These are phyloP conservation scores for Piloderma croceum DNA, from an alignment of 768 basidiomycete genomes.

Conservation along the genomic window DNA sequence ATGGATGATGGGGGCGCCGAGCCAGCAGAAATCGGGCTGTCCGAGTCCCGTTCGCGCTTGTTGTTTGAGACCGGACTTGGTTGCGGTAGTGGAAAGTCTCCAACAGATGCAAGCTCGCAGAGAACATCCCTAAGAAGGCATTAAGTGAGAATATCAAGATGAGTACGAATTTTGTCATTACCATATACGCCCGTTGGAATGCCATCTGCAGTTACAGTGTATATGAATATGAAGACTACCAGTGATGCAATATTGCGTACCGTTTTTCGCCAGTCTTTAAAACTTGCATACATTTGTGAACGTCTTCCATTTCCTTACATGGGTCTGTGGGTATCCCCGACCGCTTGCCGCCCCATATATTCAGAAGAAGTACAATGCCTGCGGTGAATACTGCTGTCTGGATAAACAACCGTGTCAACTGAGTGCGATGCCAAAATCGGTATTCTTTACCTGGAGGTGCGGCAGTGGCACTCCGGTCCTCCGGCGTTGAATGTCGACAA, in stretches of 20 bases:
- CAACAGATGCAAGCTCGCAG: slow-evolving; percentile 65
- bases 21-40: slow-evolving; percentile 32
- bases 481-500: slow-evolving; percentile 44
- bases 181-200: slow-evolving; percentile 42
- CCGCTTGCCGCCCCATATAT: slow-evolving; percentile 44
- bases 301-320: slow-evolving; percentile 43
- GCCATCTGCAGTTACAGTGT: slow-evolving; percentile 36
- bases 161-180: too few species aligned
- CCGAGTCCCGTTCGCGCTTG: slow-evolving; percentile 62
- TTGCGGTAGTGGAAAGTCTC: slow-evolving; percentile 63
- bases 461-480: slow-evolving; percentile 7
- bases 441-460: not conserved
- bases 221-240: slow-evolving; percentile 25
- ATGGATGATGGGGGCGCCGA: slow-evolving; percentile 4
- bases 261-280: slow-evolving; percentile 21
- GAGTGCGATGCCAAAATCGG: too few species aligned
- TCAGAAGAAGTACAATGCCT: slow-evolving; percentile 42
- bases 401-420: too few species aligned
- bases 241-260: slow-evolving; percentile 40
- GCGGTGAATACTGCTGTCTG: slow-evolving; percentile 34
- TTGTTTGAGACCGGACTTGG: slow-evolving; percentile 43
- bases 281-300: slow-evolving; percentile 44
- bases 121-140: slow-evolving; percentile 54
- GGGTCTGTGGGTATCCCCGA: slow-evolving; percentile 38
- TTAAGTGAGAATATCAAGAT: too few species aligned